These are phyloP conservation scores for Tubosaeta sp. DNA, from an alignment of 768 basidiomycete genomes.

Conservation along the genomic window DNA sequence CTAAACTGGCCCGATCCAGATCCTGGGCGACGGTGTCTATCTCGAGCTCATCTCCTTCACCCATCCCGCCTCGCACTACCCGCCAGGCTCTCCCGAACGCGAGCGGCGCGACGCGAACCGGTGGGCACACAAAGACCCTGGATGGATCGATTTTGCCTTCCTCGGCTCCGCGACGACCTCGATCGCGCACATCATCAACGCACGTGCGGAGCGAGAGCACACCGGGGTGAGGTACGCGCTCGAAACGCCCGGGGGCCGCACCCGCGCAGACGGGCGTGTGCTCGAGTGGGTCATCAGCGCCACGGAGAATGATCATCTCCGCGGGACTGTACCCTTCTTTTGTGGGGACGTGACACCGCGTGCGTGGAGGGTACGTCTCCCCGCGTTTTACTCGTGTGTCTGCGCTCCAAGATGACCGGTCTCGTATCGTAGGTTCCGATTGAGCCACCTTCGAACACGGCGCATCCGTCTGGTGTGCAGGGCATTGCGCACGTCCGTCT, in stretches of 20 bases:
- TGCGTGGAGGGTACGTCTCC: constrained; percentile 44
- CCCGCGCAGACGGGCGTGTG: constrained; percentile 48
- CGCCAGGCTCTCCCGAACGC: too few relatives aligned
- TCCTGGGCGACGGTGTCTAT: constrained; percentile 48
- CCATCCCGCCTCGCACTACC: constrained; percentile 41
- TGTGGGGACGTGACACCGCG: constrained; percentile 71
- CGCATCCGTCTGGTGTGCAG: constrained; percentile 46
- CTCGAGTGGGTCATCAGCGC: constrained; percentile 57
- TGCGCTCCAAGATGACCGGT: background rate
- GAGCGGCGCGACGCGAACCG: too few relatives aligned
- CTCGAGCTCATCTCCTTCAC: constrained; percentile 69
- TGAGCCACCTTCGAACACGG: constrained; percentile 41
- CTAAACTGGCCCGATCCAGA: constrained; percentile 2
- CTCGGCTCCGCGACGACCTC: constrained; percentile 46
- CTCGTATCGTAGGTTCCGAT: background rate
- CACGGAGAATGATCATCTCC: constrained; percentile 24
- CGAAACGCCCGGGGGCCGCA: constrained; percentile 53
- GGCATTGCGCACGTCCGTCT: constrained; percentile 51
- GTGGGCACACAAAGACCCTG: too few relatives aligned
- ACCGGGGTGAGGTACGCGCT: constrained; percentile 41
- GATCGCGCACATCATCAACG: constrained; percentile 22
- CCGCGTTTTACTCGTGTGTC: background rate
- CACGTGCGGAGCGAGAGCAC: too few relatives aligned
- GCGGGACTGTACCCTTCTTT: constrained; percentile 58
- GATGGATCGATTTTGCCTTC: constrained; percentile 69